Base-by-base conservation (phyloP, 768 basidiomycete genomes). In the Punctularia strigosozonata region DNA sequence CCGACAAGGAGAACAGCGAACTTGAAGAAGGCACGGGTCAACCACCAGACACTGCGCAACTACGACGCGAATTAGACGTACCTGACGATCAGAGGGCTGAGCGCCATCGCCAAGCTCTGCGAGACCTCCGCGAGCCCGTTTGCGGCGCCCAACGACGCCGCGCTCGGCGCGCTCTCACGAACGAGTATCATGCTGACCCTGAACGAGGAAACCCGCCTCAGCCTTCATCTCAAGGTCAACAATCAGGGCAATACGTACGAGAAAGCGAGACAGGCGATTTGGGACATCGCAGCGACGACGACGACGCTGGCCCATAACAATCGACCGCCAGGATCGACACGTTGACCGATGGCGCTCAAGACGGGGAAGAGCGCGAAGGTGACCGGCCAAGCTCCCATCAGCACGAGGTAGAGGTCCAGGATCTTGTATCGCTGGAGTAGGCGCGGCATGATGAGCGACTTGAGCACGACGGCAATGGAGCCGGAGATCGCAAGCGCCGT, bases 141-240 rank as follows among this genome's bases (percentile, higher is more conserved):
- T 10, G 33, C 20, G 10, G 33, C 33, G 8, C 33, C 33, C 10
- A 34, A 19, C 8, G 33, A 34, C 12, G 33, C 33, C 10, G 33
- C 10, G 33, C 19, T 19, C 19, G 33, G 33, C 8, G 33, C 12
- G 33, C 10, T 8, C 20, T 34, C 33, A 8, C 19, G 10, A 20
- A 34, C 19, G 10, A 82, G 58, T 35, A 84, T 62, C 64, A 82
- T 73, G 52, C 69, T 77, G 33, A 75, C 49, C 7, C 81, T 85
- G 49, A n/a, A n/a, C n/a, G 18, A 39, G 28, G 3, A 24, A 32
- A 36, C 25, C 25, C 20, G n/a, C n/a, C n/a, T 25, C 8, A 14
- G 17, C n/a, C n/a, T n/a, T n/a, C n/a, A n/a, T n/a, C n/a, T n/a
- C n/a, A n/a, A n/a, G n/a, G n/a, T n/a, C n/a, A n/a, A n/a, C n/a